Percentiles rank a stretch among this genome's conserved stretches.
Conservation (phyloP, 768 basidiomycete genomes). For the Leccinum sublutescens region DNA sequence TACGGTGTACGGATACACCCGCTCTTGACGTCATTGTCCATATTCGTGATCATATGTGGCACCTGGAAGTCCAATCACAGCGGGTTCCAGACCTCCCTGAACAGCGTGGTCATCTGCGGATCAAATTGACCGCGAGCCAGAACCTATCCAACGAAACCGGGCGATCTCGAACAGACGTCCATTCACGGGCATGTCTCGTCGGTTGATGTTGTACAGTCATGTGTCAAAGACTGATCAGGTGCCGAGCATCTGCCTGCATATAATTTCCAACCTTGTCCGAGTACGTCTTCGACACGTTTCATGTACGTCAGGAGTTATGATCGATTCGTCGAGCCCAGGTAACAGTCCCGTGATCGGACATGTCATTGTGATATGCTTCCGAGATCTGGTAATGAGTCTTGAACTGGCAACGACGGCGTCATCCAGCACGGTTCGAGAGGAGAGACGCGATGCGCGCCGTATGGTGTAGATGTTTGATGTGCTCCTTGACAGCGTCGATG, state of each 20-base stretch:
- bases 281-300: conserved; percentile 98
- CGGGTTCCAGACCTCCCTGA: conserved; percentile 96
- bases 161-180: conserved; percentile 94
- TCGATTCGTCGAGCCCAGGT: conserved; percentile 99
- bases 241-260: conserved; percentile 96
- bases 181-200: conserved; percentile 87
- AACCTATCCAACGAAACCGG: conserved; percentile 68
- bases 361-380: conserved; percentile 78
- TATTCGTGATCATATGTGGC: conserved; percentile 89
- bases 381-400: conserved; percentile 95
- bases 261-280: conserved; percentile 97
- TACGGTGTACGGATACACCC: conserved; percentile 97
- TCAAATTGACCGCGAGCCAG: conserved; percentile 97
- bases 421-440: not conserved
- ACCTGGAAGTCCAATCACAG: conserved; percentile 96
- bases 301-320: conserved; percentile 91
- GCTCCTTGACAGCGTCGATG: conserved; percentile 98
- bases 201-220: conserved; percentile 94
- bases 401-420: conserved; percentile 50
- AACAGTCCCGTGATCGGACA: conserved; percentile 97
- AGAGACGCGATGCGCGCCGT: conserved; percentile 50
- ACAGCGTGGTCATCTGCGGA: conserved; percentile 95
- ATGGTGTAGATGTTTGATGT: conserved; percentile 92
- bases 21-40: conserved; percentile 95
- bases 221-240: conserved; percentile 93